phyloP scores from a whole-genome alignment of 257 asterid species.

The Scutellaria minor region DNA sequence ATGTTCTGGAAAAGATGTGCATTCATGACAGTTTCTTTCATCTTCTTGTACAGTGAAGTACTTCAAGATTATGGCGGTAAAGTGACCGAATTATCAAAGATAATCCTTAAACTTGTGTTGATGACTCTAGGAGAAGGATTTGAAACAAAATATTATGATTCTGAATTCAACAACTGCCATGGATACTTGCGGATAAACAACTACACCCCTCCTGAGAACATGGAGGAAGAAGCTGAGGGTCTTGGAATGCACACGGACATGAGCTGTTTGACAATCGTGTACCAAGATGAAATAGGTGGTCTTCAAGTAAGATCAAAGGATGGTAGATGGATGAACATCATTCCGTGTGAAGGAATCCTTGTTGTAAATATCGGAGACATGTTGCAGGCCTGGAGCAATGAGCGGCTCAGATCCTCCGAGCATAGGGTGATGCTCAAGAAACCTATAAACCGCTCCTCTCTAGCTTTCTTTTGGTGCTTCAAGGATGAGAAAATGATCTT shows the following conservation, averaged over 20 bases:
- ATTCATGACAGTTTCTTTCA: background rate
- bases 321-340: slow-evolving; percentile 64
- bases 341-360: slow-evolving; percentile 60
- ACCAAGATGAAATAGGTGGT: slow-evolving; percentile 73
- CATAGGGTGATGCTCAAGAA: slow-evolving; percentile 66
- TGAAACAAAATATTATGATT: slow-evolving; percentile 41
- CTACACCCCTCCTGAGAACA: slow-evolving; percentile 48
- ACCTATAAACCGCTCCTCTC: slow-evolving; percentile 53
- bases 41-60: slow-evolving; percentile 41
- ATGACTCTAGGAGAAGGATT: slow-evolving; percentile 50
- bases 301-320: slow-evolving; percentile 65
- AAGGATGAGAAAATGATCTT: slow-evolving; percentile 65
- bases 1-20: background rate
- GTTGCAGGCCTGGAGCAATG: slow-evolving; percentile 85
- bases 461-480: slow-evolving; percentile 80
- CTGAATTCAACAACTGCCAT: slow-evolving; percentile 62
- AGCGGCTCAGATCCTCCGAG: slow-evolving; percentile 62
- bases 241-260: slow-evolving; percentile 82
- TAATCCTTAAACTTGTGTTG: slow-evolving; percentile 45
- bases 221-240: slow-evolving; percentile 57
- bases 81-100: slow-evolving; percentile 54
- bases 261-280: slow-evolving; percentile 72
- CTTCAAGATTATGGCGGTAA: slow-evolving; percentile 65
- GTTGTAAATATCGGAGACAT: slow-evolving; percentile 78
- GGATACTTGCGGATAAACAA: slow-evolving; percentile 75